Base-by-base conservation (phyloP, 2,329 filamentous ascomycete genomes). In the Colletotrichum sp. region DNA sequence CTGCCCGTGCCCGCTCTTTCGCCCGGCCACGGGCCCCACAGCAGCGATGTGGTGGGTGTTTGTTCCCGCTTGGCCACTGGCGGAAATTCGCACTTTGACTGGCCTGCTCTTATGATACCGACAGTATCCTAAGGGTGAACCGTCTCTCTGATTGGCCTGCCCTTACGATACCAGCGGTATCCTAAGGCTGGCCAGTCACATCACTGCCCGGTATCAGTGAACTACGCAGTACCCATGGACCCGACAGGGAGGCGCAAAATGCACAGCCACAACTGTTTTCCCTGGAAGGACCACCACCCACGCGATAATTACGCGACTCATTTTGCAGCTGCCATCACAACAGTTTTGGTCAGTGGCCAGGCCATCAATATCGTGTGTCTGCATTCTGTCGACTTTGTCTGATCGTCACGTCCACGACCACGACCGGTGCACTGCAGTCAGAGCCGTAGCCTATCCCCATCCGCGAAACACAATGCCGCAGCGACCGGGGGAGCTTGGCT, bases 1-100 rank as follows among this genome's bases (percentile, higher is more conserved):
- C 70, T 67, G 28, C 70, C 28, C 28, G 28, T 28, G 26, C 26
- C 73, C 70, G 64, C 64, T 76, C 69, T 73, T 73, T 66, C 49
- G 44, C 64, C 70, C 70, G 63, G 44, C 63, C 70, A 73, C 55
- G 57, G 59, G 70, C 73, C 73, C 70, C 73, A 59, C 73, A 75
- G 34, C 28, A 36, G 44, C 44, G n/a, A 68, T 30, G 32, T 62
- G 32, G 55, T 75, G 72, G 72, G 28, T 69, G 32, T 39, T 68
- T 57, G 13, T 36, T 57, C 44, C 44, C 44, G 44, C 68, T 60
- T 73, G 63, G 59, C 55, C 67, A 69, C 67, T 49, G 44, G 68
- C 28, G 28, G 28, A 30, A 30, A 30, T 30, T 30, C 28, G 28
- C 28, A 30, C 28, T 30, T 30, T 30, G 28, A 30, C 8, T 30